phyloP scores from a whole-genome alignment of 352 stramenopile species.

The Globisporangium radiosum region DNA sequence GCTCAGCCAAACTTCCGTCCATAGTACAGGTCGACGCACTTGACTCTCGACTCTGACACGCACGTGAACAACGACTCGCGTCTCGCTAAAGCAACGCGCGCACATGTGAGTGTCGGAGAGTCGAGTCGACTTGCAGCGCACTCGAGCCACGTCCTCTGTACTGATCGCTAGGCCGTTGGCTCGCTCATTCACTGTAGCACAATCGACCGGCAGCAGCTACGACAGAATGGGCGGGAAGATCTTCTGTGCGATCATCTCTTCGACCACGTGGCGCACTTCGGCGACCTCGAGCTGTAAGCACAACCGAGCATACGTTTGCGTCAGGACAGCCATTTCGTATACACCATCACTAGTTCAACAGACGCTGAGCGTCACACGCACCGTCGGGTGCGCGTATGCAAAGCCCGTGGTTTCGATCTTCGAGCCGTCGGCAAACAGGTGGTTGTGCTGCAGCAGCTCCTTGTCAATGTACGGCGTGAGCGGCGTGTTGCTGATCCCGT shows the following conservation, averaged over 20 bases:
- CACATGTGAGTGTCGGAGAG: too few relatives aligned
- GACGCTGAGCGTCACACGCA: slow-evolving; percentile 13
- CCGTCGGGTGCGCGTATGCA: slow-evolving; percentile 59
- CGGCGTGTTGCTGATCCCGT: slow-evolving; percentile 78
- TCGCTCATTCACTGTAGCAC: too few relatives aligned
- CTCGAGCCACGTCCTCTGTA: too few relatives aligned
- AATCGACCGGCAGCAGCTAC: slow-evolving; percentile 5
- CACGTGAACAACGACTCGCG: too few relatives aligned
- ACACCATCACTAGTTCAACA: background rate
- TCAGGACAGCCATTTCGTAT: background rate
- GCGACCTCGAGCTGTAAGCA: slow-evolving; percentile 40
- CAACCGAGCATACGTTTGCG: background rate
- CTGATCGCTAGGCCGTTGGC: too few relatives aligned
- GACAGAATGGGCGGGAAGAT: slow-evolving; percentile 76
- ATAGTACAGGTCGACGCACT: too few relatives aligned
- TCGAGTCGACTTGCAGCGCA: too few relatives aligned
- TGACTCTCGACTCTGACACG: too few relatives aligned
- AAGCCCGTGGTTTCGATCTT: slow-evolving; percentile 80
- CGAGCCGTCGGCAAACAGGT: slow-evolving; percentile 66
- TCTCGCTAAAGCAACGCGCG: too few relatives aligned
- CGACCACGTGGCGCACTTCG: slow-evolving; percentile 49
- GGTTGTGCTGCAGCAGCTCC: slow-evolving; percentile 81
- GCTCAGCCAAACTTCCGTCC: too few relatives aligned
- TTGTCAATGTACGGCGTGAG: slow-evolving; percentile 87
- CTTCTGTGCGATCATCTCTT: slow-evolving; percentile 73